phyloP scores from a whole-genome alignment of 163 green algal genomes.

The Chlorella variabilis region DNA sequence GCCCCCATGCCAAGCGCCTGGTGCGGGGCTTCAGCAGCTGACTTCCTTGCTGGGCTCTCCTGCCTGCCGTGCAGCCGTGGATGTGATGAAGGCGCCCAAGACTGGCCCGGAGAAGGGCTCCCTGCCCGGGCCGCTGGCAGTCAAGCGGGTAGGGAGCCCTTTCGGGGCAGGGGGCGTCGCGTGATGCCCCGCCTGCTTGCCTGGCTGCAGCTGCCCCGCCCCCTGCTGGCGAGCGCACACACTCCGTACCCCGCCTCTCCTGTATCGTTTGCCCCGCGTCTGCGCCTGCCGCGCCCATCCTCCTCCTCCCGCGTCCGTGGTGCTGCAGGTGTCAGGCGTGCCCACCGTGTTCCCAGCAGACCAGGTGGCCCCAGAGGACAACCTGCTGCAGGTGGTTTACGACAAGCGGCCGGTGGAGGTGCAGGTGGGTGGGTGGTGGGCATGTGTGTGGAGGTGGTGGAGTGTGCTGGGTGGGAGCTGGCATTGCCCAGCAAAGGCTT shows the following conservation, averaged over 20 bases:
- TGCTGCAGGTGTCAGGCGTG: slow-evolving; percentile 74
- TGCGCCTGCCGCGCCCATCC: too few species aligned
- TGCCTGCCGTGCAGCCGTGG: slow-evolving; percentile 27
- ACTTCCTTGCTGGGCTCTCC: too few species aligned
- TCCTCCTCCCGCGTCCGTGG: too few species aligned
- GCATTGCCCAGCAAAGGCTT: too few species aligned
- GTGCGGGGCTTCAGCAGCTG: too few species aligned
- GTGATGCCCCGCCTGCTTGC: too few species aligned
- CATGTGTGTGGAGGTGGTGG: too few species aligned
- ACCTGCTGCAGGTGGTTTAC: slow-evolving; percentile 84
- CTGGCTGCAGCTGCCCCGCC: not conserved
- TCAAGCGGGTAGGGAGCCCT: slow-evolving; percentile 73
- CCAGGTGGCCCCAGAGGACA: slow-evolving; percentile 68
- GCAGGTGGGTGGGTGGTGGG: not conserved
- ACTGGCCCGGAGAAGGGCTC: slow-evolving; percentile 80
- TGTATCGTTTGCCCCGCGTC: not conserved
- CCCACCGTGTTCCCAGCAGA: slow-evolving; percentile 83
- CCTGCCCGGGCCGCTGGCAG: slow-evolving; percentile 70
- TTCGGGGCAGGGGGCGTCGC: too few species aligned
- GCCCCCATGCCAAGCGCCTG: too few species aligned
- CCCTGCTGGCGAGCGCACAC: too few species aligned
- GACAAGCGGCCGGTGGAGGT: slow-evolving; percentile 70
- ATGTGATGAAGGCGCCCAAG: slow-evolving; percentile 90
- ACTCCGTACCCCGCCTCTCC: too few species aligned
- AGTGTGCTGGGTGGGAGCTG: too few species aligned